A percentile compares a stretch with the other conserved stretches of the same genome.
Conservation (phyloP, 2,329 filamentous ascomycete genomes). For the Tolypocladium ovalisporum region DNA sequence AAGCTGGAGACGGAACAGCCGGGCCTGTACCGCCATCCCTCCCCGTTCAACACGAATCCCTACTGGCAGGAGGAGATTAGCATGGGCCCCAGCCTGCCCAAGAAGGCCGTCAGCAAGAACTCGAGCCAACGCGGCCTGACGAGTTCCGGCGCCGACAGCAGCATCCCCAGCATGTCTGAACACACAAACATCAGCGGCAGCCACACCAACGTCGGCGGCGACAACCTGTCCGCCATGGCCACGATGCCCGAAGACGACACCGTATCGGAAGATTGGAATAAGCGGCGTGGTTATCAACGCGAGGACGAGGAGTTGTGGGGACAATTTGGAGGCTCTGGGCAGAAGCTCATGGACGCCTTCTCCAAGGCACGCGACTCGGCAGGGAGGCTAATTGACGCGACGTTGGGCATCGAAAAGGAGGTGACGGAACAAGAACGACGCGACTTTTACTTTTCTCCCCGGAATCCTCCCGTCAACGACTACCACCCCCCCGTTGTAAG, state of each 20-base stretch:
- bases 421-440: constrained; percentile 41
- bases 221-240: constrained; percentile 15
- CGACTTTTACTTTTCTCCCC: constrained; percentile 50
- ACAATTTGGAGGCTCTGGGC: constrained; percentile 35
- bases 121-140: constrained; percentile 49
- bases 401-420: constrained; percentile 38
- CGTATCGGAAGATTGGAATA: constrained; percentile 54
- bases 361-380: constrained; percentile 47
- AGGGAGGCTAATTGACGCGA: constrained; percentile 41
- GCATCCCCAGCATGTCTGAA: constrained; percentile 25
- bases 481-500: constrained; percentile 77
- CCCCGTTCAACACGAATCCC: constrained; percentile 75
- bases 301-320: constrained; percentile 87
- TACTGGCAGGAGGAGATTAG: constrained; percentile 83
- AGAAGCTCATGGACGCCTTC: constrained; percentile 46
- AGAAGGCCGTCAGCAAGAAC: constrained; percentile 47
- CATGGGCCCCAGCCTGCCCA: constrained; percentile 65
- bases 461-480: constrained; percentile 71
- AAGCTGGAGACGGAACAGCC: constrained; percentile 59
- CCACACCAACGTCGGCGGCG: constrained; percentile 19
- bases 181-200: constrained; percentile 27
- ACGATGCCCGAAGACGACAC: constrained; percentile 26
- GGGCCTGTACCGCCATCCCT: constrained; percentile 65
- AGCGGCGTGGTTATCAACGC: constrained; percentile 62
- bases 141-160: constrained; percentile 45